phyloP scores from a whole-genome alignment of 441 rosid species.

The Erodium chrysanthum region DNA sequence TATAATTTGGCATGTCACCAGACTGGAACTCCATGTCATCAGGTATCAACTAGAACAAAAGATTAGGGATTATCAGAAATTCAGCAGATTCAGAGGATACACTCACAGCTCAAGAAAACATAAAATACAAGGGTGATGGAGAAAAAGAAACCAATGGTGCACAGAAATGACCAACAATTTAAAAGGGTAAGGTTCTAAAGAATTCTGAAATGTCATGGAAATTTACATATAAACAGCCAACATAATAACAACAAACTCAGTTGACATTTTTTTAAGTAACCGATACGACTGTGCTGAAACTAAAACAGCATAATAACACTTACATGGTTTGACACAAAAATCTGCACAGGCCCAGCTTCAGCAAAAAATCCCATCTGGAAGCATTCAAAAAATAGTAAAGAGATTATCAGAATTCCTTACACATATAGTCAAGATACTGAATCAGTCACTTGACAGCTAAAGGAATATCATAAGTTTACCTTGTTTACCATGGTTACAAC shows the following conservation, averaged over 20 bases:
- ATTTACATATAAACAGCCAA: background rate
- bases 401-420: background rate
- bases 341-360: conserved; percentile 89
- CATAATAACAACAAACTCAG: background rate
- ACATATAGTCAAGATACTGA: background rate
- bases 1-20: conserved; percentile 84
- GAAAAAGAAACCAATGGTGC: background rate
- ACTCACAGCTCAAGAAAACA: background rate
- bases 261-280: background rate
- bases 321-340: conserved; percentile 86
- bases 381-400: background rate
- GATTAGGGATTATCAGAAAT: background rate
- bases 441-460: too few species aligned
- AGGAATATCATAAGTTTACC: conserved; percentile 23
- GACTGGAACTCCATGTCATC: conserved; percentile 95
- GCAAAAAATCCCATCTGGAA: conserved; percentile 92
- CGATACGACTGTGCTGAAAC: background rate
- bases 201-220: background rate
- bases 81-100: background rate
- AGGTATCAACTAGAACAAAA: conserved; percentile 57
- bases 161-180: background rate
- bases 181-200: background rate
- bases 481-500: conserved; percentile 88
- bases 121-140: background rate
- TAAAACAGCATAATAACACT: conserved; percentile 19